Percentiles rank a stretch among this genome's conserved stretches.
Conservation (phyloP, 352 stramenopile species). For the Pythium myriotylum region DNA sequence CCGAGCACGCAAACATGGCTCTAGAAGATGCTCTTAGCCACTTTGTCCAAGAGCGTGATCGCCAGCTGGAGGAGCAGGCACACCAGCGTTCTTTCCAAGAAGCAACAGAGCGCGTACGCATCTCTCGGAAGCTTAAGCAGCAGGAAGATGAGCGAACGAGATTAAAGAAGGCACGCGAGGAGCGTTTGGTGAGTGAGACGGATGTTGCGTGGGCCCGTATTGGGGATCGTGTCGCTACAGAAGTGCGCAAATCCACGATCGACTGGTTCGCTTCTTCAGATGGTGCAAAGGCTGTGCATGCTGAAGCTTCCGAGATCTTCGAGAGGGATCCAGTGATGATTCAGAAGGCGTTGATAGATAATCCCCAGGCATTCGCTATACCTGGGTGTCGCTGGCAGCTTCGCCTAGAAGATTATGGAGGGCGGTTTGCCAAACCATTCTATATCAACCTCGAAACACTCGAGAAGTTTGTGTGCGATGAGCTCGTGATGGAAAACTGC, state of each 20-base stretch:
- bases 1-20: conserved; percentile 41
- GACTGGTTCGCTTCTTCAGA: conserved; percentile 46
- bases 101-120: conserved; percentile 42
- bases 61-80: conserved; percentile 32
- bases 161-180: conserved; percentile 40
- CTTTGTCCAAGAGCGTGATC: conserved; percentile 29
- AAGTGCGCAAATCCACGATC: conserved; percentile 51
- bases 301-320: conserved; percentile 54
- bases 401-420: conserved; percentile 54
- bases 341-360: conserved; percentile 43
- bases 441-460: conserved; percentile 67
- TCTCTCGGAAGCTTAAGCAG: conserved; percentile 49
- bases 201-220: conserved; percentile 53
- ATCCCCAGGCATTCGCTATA: conserved; percentile 32
- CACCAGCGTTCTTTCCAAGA: conserved; percentile 47
- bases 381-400: conserved; percentile 63
- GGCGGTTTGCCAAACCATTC: conserved; percentile 61
- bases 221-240: conserved; percentile 35
- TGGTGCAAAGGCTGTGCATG: conserved; percentile 30
- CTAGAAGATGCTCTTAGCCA: conserved; percentile 50
- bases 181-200: conserved; percentile 24
- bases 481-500: conserved; percentile 70
- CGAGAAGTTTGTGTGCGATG: conserved; percentile 70
- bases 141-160: conserved; percentile 55
- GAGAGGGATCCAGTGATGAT: conserved; percentile 51